phyloP scores from a whole-genome alignment of 805 yeast species.

The Candida michaelii region DNA sequence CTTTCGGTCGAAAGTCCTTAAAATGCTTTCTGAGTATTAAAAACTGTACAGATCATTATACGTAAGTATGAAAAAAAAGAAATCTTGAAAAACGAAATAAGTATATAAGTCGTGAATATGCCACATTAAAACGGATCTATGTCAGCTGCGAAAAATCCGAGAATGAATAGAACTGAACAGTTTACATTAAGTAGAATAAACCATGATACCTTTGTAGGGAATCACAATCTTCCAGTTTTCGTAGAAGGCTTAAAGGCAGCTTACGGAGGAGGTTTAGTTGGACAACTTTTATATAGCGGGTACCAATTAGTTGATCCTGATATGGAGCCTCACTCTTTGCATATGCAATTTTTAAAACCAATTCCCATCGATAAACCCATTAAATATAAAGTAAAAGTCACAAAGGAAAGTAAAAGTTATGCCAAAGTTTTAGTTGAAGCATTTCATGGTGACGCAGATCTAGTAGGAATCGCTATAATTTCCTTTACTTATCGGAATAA shows the following conservation, averaged over 20 bases:
- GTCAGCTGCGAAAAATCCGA: too few relatives aligned
- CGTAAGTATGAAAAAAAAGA: too few relatives aligned
- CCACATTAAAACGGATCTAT: too few relatives aligned
- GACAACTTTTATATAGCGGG: background rate
- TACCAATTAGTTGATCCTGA: background rate
- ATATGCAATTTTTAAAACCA: background rate
- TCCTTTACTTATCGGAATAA: background rate
- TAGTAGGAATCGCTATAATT: background rate
- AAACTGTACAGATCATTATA: too few relatives aligned
- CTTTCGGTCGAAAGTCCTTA: too few relatives aligned
- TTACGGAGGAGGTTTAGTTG: background rate
- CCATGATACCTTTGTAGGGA: background rate
- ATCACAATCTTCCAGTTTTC: background rate
- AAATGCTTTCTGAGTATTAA: too few relatives aligned
- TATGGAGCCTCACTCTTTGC: background rate
- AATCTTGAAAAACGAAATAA: too few relatives aligned
- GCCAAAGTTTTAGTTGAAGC: background rate
- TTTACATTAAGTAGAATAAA: background rate
- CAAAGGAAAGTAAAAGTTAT: background rate
- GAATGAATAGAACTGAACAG: background rate
- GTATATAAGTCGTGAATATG: too few relatives aligned
- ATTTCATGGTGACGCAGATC: background rate
- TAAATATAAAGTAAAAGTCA: background rate
- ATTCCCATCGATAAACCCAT: background rate
- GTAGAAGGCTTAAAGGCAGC: background rate